phyloP scores from a whole-genome alignment of 352 stramenopile genomes.

The Nothophytophthora sp. region DNA sequence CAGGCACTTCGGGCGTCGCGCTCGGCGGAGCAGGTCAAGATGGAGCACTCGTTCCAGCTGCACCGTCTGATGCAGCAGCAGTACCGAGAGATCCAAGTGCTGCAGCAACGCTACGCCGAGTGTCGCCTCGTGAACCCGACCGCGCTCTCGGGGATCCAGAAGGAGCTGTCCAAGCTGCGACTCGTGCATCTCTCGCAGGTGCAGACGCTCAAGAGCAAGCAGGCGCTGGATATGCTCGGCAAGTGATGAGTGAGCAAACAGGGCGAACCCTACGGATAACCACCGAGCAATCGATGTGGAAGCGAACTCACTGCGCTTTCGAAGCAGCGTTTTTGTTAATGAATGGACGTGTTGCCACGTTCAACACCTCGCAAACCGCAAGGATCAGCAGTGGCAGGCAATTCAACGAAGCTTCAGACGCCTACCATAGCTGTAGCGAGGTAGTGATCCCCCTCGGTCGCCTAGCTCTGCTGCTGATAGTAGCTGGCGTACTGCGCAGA shows the following conservation, averaged over 20 bases:
- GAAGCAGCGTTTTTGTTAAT: too few relatives aligned
- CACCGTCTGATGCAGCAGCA: slow-evolving; percentile 88
- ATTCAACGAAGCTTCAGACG: too few relatives aligned
- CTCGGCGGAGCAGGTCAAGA: slow-evolving; percentile 69
- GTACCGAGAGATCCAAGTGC: slow-evolving; percentile 84
- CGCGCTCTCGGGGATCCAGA: slow-evolving; percentile 78
- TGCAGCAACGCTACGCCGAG: slow-evolving; percentile 86
- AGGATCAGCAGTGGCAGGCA: too few relatives aligned
- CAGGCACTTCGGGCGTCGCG: slow-evolving; percentile 23
- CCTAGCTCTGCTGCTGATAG: slow-evolving; percentile 54
- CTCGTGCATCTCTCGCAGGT: slow-evolving; percentile 85
- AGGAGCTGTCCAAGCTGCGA: slow-evolving; percentile 83
- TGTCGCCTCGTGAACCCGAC: slow-evolving; percentile 69
- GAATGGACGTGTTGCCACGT: slow-evolving; percentile 5
- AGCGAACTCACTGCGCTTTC: too few relatives aligned
- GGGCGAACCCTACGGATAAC: too few relatives aligned
- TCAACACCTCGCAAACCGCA: too few relatives aligned
- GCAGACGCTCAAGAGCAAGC: slow-evolving; percentile 86
- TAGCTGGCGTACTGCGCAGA: slow-evolving; percentile 70
- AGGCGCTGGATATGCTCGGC: slow-evolving; percentile 70
- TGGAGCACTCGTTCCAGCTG: slow-evolving; percentile 86
- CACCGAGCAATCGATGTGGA: too few relatives aligned
- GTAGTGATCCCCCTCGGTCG: not conserved
- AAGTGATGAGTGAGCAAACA: too few relatives aligned
- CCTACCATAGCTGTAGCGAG: not conserved